A percentile compares a stretch with the other conserved stretches of the same genome.
phyloP scores from a whole-genome alignment of 1,284 basidiomycete species.

The Trametes hirsuta region DNA sequence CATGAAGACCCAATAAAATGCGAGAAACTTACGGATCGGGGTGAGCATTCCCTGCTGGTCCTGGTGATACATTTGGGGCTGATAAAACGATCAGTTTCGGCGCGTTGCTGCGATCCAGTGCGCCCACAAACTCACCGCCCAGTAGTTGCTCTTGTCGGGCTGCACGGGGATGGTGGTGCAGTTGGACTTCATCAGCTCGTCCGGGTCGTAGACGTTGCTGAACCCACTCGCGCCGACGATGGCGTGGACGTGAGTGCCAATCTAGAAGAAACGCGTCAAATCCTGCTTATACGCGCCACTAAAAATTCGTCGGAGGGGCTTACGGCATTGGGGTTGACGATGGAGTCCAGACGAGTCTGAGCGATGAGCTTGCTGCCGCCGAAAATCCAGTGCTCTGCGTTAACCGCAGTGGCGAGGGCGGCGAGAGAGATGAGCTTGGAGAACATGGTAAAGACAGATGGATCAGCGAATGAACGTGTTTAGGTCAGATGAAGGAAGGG shows the following conservation, averaged over 20 bases:
- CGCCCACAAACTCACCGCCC: slow-evolving; percentile 26
- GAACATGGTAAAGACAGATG: slow-evolving; percentile 22
- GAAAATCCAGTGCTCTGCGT: slow-evolving; percentile 34
- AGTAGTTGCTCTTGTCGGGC: slow-evolving; percentile 34
- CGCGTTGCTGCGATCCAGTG: background rate
- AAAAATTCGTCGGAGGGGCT: background rate
- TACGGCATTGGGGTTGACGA: slow-evolving; percentile 31
- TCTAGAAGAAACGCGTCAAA: slow-evolving; percentile 1
- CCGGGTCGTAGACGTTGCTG: slow-evolving; percentile 25
- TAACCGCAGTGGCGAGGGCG: slow-evolving; percentile 27
- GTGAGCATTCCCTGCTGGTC: slow-evolving; percentile 27
- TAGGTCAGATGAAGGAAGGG: slow-evolving; percentile 25
- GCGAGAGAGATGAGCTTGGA: slow-evolving; percentile 24
- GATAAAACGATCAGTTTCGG: background rate
- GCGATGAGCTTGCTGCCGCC: slow-evolving; percentile 32
- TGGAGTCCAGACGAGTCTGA: slow-evolving; percentile 34
- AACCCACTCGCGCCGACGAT: slow-evolving; percentile 34
- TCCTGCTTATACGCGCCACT: background rate
- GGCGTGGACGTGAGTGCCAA: slow-evolving; percentile 34
- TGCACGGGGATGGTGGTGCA: slow-evolving; percentile 33
- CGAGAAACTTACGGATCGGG: slow-evolving; percentile 26
- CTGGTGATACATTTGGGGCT: slow-evolving; percentile 31
- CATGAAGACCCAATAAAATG: background rate
- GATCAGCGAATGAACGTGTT: slow-evolving; percentile 16
- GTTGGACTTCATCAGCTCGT: slow-evolving; percentile 24